phyloP scores from a whole-genome alignment of 2,329 filamentous ascomycete genomes.

The Talaromyces pinophilus region DNA sequence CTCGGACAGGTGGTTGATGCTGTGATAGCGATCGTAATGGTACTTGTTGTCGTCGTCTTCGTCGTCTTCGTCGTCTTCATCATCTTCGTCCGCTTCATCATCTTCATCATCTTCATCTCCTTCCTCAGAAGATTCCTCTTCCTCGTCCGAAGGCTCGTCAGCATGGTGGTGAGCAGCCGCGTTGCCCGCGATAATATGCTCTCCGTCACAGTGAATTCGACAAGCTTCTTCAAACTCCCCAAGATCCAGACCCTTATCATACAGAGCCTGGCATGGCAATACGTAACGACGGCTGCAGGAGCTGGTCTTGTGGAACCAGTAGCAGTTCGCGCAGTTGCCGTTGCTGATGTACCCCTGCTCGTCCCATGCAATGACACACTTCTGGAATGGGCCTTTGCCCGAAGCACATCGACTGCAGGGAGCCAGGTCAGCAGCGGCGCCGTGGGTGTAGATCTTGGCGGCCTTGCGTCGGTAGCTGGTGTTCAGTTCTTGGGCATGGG shows the following conservation, averaged over 20 bases:
- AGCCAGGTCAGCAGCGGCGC: not conserved
- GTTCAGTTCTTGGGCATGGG: not conserved
- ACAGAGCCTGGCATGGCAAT: not conserved
- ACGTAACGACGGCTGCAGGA: not conserved
- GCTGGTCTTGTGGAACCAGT: conserved; percentile 13
- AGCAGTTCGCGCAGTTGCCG: conserved; percentile 12
- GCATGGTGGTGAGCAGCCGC: not conserved
- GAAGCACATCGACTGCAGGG: not conserved
- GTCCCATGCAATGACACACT: conserved; percentile 8
- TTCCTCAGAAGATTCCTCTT: not conserved
- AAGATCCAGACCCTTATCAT: not conserved
- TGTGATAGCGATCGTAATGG: not conserved
- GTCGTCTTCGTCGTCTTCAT: not conserved
- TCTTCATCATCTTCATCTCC: not conserved
- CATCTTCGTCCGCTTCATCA: not conserved
- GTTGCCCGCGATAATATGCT: not conserved
- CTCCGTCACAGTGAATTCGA: not conserved
- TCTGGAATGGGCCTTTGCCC: not conserved
- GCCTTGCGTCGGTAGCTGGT: not conserved
- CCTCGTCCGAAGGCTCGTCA: not conserved
- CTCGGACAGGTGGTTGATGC: too few species aligned
- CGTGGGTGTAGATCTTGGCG: conserved; percentile 5
- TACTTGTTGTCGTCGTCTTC: too few species aligned
- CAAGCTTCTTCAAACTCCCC: conserved; percentile 8
- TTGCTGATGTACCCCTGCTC: not conserved